phyloP scores from a whole-genome alignment of 2,329 filamentous ascomycete species.

The Samsoniella hepiali region DNA sequence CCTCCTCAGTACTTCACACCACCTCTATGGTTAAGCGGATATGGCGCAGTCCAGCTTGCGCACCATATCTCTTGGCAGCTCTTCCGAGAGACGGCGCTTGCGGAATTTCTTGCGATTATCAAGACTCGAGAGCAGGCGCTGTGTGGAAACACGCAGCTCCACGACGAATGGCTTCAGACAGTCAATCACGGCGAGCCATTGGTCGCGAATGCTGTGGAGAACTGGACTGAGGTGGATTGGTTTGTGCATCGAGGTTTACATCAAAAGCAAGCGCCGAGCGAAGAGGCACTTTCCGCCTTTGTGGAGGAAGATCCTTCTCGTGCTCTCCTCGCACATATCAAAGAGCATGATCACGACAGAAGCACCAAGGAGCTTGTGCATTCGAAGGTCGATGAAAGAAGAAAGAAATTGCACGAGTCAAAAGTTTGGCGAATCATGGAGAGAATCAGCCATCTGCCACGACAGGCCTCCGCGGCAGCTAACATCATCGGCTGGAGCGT shows the following conservation, averaged over 20 bases:
- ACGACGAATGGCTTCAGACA: not conserved
- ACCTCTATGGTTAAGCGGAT: slow-evolving; percentile 19
- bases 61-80: not conserved
- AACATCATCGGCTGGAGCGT: no score
- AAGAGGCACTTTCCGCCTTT: not conserved
- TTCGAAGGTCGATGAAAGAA: no score
- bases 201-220: not conserved
- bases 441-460: no score
- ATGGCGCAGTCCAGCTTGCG: not conserved
- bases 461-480: no score
- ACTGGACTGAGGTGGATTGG: not conserved
- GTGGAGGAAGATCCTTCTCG: no score
- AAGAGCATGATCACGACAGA: no score
- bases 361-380: no score
- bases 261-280: not conserved
- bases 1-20: slow-evolving; percentile 20
- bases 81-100: not conserved
- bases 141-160: not conserved
- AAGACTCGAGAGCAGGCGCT: not conserved
- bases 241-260: not conserved
- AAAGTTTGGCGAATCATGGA: no score
- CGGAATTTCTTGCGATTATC: not conserved
- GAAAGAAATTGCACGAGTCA: no score
- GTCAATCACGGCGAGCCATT: not conserved
- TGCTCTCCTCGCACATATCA: no score